phyloP scores from a whole-genome alignment of 176 grass and related monocot genomes.

The Saccharum officinarum region DNA sequence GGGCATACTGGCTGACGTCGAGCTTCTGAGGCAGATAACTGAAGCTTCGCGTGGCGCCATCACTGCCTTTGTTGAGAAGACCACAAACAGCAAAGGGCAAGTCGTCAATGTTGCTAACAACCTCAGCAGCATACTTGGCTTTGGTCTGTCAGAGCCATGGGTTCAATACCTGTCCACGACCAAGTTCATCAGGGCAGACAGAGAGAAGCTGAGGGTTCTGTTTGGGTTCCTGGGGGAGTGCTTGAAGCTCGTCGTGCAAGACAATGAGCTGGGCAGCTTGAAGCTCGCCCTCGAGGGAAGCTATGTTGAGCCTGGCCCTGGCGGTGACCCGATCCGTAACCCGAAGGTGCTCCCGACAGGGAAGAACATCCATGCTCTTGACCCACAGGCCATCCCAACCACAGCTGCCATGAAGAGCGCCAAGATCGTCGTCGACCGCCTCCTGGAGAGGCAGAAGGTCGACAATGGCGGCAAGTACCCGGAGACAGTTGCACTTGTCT shows the following conservation, averaged over 20 bases:
- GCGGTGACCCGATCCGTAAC: conserved; percentile 94
- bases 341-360: conserved; percentile 97
- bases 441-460: conserved; percentile 85
- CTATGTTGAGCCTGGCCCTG: conserved; percentile 90
- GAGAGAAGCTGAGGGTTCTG: conserved; percentile 81
- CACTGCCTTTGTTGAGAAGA: conserved; percentile 67
- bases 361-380: conserved; percentile 98
- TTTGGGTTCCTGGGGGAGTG: conserved; percentile 87
- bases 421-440: conserved; percentile 83
- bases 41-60: conserved; percentile 87
- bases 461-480: conserved; percentile 91
- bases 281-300: conserved; percentile 91
- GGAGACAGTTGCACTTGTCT: conserved; percentile 95
- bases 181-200: conserved; percentile 81
- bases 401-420: conserved; percentile 92
- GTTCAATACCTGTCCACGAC: conserved; percentile 83
- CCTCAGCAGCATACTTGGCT: conserved; percentile 74
- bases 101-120: conserved; percentile 82
- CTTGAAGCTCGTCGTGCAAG: conserved; percentile 76
- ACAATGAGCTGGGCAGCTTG: conserved; percentile 89
- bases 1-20: conserved; percentile 87
- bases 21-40: conserved; percentile 90
- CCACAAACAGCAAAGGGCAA: conserved; percentile 87
- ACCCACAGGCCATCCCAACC: conserved; percentile 94
- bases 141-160: conserved; percentile 83